A percentile compares a stretch with the other conserved stretches of the same genome.
Conservation (phyloP, 345 rosid genomes). For the Geranium brycei region DNA sequence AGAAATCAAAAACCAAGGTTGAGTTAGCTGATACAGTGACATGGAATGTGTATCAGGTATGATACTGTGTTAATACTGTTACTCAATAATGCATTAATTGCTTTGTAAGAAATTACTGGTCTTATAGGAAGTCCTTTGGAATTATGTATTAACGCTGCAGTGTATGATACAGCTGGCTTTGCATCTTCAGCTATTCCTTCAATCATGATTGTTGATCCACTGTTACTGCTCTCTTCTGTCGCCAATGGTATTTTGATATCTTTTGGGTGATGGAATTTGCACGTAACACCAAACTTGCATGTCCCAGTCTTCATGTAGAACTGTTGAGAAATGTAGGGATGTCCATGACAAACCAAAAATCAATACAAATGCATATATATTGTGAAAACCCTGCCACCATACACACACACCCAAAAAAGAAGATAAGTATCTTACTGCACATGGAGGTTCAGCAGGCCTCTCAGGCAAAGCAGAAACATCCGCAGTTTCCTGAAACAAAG, state of each 20-base stretch:
- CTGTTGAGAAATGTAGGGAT: slow-evolving; percentile 29
- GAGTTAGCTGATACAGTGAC: not conserved
- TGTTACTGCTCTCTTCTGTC: slow-evolving; percentile 34
- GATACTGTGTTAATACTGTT: not conserved
- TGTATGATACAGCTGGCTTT: slow-evolving; percentile 23
- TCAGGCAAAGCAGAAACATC: slow-evolving; percentile 47
- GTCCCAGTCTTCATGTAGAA: slow-evolving; percentile 79
- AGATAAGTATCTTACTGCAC: slow-evolving; percentile 57
- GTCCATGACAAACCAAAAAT: slow-evolving; percentile 12
- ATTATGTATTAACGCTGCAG: slow-evolving; percentile 49
- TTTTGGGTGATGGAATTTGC: slow-evolving; percentile 93
- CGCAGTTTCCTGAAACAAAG: slow-evolving; percentile 36
- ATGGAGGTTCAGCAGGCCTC: slow-evolving; percentile 68
- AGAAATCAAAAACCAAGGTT: too few species aligned
- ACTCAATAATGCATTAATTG: not conserved
- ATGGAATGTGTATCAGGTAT: not conserved
- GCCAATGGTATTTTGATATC: slow-evolving; percentile 40
- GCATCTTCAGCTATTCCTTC: slow-evolving; percentile 21
- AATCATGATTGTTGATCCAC: slow-evolving; percentile 18
- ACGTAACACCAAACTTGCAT: slow-evolving; percentile 81
- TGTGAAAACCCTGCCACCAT: not conserved
- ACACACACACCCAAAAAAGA: not conserved
- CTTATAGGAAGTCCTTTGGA: slow-evolving; percentile 89
- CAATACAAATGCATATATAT: not conserved
- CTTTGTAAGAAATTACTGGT: slow-evolving; percentile 27